Percentiles rank a stretch among this genome's conserved stretches.
phyloP scores from a whole-genome alignment of 2,329 filamentous ascomycete genomes.

The Rutstroemia sp. region DNA sequence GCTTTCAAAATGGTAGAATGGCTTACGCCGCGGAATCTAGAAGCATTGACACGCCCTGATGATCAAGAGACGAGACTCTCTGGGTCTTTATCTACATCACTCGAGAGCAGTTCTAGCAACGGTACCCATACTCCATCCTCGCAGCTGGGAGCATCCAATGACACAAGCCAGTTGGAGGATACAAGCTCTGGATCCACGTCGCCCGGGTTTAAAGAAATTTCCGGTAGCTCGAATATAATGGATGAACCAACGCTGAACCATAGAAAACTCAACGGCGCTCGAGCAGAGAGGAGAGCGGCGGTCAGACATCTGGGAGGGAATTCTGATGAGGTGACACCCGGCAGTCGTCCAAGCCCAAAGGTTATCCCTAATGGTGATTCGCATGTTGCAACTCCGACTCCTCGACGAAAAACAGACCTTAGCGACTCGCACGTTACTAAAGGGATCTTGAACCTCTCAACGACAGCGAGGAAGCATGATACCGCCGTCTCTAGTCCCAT shows the following conservation, averaged over 20 bases:
- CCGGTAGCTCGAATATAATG: neutral
- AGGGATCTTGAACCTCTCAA: conserved; percentile 19
- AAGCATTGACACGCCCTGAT: conserved; percentile 14
- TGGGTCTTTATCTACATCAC: neutral
- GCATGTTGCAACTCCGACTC: conserved; percentile 5
- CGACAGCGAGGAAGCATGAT: conserved; percentile 15
- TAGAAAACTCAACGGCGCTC: neutral
- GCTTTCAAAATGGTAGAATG: conserved; percentile 65
- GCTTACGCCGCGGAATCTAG: conserved; percentile 48
- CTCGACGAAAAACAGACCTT: conserved; percentile 15
- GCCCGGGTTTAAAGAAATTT: neutral
- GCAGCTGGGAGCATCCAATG: neutral
- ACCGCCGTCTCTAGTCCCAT: neutral
- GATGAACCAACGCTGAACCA: neutral
- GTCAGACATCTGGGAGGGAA: neutral
- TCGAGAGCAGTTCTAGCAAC: neutral
- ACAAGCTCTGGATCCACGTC: neutral
- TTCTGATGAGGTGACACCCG: neutral
- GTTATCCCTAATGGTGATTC: conserved; percentile 7
- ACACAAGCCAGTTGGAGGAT: neutral
- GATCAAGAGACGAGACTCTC: neutral
- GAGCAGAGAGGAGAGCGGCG: neutral
- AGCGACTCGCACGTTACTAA: conserved; percentile 22
- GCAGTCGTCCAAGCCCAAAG: conserved; percentile 5
- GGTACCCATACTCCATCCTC: neutral